Evolutionary conservation across 768 basidiomycete species (phyloP), one percentile per base, ranked within the genome.

Genomic region (Termitomyces sp.): DNA sequence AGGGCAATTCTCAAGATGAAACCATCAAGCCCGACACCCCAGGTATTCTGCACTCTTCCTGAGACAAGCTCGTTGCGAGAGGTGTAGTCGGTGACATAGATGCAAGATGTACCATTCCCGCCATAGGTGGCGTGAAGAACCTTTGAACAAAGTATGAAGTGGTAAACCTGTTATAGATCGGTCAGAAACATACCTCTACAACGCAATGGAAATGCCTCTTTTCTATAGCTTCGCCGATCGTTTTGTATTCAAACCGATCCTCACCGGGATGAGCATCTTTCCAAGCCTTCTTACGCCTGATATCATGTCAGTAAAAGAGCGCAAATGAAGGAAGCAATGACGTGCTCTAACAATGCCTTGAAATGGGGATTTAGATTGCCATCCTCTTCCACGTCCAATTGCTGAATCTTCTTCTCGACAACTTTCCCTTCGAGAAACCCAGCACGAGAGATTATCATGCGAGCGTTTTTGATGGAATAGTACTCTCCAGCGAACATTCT

Each of bases 31-130:
- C 74, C 72, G n/a, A 53, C 55, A 3, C 77, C 71, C 77, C 80
- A 82, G 24, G 70, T 64, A 49, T 72, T 69, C 10, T 71, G 61
- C 12, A 68, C 61, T 20, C 64, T 56, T 3, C 67, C 57, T n/a
- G 68, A 59, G 5, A 71, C 64, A 36, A 87, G 70, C 51, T 78
- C 69, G 4, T 75, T 62, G 53, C 85, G 78, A 3, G 71, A 66
- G 1, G 86, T 86, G 64, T 88, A 89, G 67, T 90, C 88, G 8
- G 87, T 88, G 33, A 86, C 81, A 59, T 80, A 85, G 39, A 88
- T 68, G 49, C 71, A 75, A 4, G 76, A 69, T 26, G 67, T 66
- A 27, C 72, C 67, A 32, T 67, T 62, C 18, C 72, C 63, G 44
- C 74, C 70, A 20, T 68, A 60, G 13, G 71, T 70, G 20, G 74